Conservation (phyloP, 805 yeast species). For the Wickerhamomyces rabaulensis region DNA sequence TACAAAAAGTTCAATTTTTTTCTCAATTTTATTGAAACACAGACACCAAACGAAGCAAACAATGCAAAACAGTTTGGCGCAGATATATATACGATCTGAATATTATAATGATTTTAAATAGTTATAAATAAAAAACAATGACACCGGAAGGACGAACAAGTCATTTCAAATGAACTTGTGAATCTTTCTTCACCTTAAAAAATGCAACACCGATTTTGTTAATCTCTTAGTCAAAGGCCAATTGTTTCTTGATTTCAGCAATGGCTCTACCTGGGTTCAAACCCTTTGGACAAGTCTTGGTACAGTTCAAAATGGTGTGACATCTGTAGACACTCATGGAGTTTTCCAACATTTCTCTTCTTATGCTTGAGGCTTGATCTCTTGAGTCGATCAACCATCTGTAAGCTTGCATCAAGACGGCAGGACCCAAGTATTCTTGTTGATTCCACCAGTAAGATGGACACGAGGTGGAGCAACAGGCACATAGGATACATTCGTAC, state of each 20-base stretch:
- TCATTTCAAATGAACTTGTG: not conserved
- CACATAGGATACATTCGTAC: slow-evolving; percentile 96
- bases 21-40: too few relatives aligned
- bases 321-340: slow-evolving; percentile 97
- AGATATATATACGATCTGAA: not conserved
- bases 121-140: not conserved
- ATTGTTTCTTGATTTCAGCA: slow-evolving; percentile 91
- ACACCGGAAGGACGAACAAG: not conserved
- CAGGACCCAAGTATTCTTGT: slow-evolving; percentile 97
- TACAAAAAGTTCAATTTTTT: too few relatives aligned
- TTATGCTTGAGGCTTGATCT: slow-evolving; percentile 78
- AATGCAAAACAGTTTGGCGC: too few relatives aligned
- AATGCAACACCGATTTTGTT: not conserved
- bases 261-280: slow-evolving; percentile 97
- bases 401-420: slow-evolving; percentile 98
- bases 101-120: not conserved
- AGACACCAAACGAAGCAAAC: too few relatives aligned
- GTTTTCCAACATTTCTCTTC: slow-evolving; percentile 90
- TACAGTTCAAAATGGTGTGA: slow-evolving; percentile 98
- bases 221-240: slow-evolving; percentile 62
- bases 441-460: slow-evolving; percentile 99
- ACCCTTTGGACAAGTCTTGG: slow-evolving; percentile 97
- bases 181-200: not conserved
- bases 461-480: slow-evolving; percentile 98
- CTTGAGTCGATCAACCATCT: slow-evolving; percentile 98